Base-by-base conservation (phyloP, 1,139 yeast genomes). In the Nakaseomyces glabratus region DNA sequence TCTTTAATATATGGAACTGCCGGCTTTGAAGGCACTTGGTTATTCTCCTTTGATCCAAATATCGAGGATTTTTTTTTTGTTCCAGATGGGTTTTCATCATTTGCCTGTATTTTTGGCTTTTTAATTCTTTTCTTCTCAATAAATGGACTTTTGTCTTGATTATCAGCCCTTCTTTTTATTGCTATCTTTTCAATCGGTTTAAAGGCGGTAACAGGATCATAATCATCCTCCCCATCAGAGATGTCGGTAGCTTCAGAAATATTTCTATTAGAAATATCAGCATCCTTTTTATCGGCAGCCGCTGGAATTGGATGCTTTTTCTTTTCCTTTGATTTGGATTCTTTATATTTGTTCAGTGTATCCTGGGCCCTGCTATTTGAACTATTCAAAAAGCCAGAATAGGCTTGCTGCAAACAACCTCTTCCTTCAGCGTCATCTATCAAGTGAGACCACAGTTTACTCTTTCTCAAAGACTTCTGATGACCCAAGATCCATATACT, bases 401-500 rank as follows among this genome's bases (percentile, higher is more conserved):
- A 45, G 2, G 61, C 65, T 6, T 43, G 42, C 12, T 49, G 48
- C 13, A 63, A 44, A 42, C 63, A 51, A 10, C 55, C 46, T 46
- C 94, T 63, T 0, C 57, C 49, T 29, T 61, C 60, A 0, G 94
- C 93, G 62, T 85, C 77, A 0, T 58, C 54, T 15, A 84, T 65
- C 35, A 86, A 62, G 40, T 73, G 66, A 17, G 58, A 63, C 96
- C 96, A 86, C 1, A 82, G 73, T 16, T 63, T 65, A 50, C 84
- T 80, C 38, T 72, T 62, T 12, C 57, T 51, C 44, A 88, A 68
- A 1, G 93, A 75, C 8, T 65, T 63, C 29, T 67, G 73, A 49
- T 84, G 79, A 16, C 99, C 99, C 20, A 93, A 61, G 40, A 93
- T 77, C 97, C 97, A 90, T 44, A 93, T 62, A 0, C 97, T 82